Base-by-base conservation (phyloP, 495 filamentous ascomycete genomes). In the Talaromyces stipitatus region DNA sequence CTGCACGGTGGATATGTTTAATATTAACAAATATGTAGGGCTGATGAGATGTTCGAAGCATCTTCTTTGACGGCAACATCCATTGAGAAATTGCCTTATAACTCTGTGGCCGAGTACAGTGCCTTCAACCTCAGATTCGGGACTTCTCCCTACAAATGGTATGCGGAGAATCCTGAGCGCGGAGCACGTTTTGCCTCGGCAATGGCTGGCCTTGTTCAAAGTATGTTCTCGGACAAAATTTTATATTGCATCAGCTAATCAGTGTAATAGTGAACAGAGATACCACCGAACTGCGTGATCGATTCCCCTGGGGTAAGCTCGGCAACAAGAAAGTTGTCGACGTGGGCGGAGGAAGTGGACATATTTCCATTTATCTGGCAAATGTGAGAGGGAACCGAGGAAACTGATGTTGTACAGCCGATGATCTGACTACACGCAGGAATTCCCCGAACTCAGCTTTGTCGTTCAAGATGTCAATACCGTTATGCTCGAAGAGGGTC, bases 271-370 rank as follows among this genome's bases (percentile, higher is more conserved):
- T 32, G 29, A 11, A 32, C 8, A 32, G 12, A 7, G 12, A 11
- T 11, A 11, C 12, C 29, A 9, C 3, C 12, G 29, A 32, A 11
- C 12, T 32, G 29, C 29, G 29, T 7, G 38, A 43, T 43, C n/a
- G 14, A 10, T 43, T 43, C 18, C 14, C 14, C 14, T 43, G 38
- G 38, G 6, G 1, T 11, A n/a, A 16, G 6, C 14, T 43, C 38
- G n/a, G n/a, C n/a, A 43, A 43, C 6, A n/a, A n/a, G 4, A 43
- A 10, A 2, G 50, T 76, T 8, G 69, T 72, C 0, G 72, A 76
- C 27, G 38, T 73, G 1, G 72, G 72, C 27, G 72, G 72, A 5
- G 65, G 64, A 27, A 59, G 50, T 6, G 72, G 72, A 0, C 69
- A 74, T 24, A 38, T 56, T 12, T 57, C 58, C 12, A 60, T 60